A percentile compares a stretch with the other conserved stretches of the same genome.
These are phyloP conservation scores for Artemisia annua DNA, from an alignment of 129 eudicot species.

Conservation along the genomic window DNA sequence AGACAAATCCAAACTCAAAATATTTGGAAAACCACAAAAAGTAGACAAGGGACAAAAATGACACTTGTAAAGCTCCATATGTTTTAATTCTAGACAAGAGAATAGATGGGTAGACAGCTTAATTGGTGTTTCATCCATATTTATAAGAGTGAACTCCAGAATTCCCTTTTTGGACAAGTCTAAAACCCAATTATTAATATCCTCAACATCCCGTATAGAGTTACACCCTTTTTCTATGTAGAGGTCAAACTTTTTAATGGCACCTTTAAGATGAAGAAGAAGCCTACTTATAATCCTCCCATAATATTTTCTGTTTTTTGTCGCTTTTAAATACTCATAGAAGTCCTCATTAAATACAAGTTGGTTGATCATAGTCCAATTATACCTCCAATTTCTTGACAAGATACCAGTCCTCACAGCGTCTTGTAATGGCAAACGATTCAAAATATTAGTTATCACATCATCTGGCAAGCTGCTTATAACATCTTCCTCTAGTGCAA, in stretches of 20 bases:
- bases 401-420: conserved; percentile 3
- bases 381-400: conserved; percentile 7
- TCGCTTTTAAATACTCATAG: neutral
- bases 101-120: neutral
- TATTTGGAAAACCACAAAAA: too few relatives aligned
- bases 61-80: neutral
- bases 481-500: neutral
- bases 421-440: conserved; percentile 9
- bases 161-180: conserved; percentile 4
- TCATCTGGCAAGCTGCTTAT: conserved; percentile 7
- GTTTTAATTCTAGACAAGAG: neutral
- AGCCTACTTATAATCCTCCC: neutral
- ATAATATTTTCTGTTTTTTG: neutral
- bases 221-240: too few relatives aligned
- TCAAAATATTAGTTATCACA: neutral
- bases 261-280: too few relatives aligned
- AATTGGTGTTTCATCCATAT: neutral
- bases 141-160: neutral
- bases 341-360: conserved; percentile 2
- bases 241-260: conserved; percentile 9
- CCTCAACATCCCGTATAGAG: too few relatives aligned
- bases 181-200: neutral
- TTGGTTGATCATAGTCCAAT: conserved; percentile 16
- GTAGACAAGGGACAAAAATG: neutral
- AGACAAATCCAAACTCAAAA: too few relatives aligned